phyloP scores from a whole-genome alignment of 805 yeast species.

The Metschnikowia gelsemii region DNA sequence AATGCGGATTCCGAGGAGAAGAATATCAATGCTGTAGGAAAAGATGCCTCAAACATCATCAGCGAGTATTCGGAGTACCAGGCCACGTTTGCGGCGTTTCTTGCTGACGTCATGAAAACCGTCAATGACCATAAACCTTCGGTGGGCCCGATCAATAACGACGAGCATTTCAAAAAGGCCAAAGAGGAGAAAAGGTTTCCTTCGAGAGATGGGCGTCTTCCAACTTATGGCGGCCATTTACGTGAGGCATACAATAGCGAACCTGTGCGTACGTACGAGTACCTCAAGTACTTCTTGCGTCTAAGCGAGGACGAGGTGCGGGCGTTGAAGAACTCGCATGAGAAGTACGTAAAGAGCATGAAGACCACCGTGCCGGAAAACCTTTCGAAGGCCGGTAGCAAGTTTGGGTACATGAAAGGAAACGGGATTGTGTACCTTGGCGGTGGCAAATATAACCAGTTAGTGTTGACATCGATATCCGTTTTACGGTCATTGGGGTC shows the following conservation, averaged over 20 bases:
- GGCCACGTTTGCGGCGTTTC: conserved; percentile 21
- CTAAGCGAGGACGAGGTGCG: conserved; percentile 22
- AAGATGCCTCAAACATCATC: background rate
- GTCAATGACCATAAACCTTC: conserved; percentile 26
- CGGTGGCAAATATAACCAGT: conserved; percentile 36
- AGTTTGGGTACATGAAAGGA: conserved; percentile 31
- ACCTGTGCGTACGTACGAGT: conserved; percentile 29
- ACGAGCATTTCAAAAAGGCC: conserved; percentile 27
- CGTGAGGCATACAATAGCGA: conserved; percentile 33
- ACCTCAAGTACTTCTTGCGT: conserved; percentile 25
- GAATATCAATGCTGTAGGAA: background rate
- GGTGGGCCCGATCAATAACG: conserved; percentile 24
- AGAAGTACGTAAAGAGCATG: conserved; percentile 23
- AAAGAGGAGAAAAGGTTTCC: conserved; percentile 20
- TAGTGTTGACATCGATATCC: conserved; percentile 35
- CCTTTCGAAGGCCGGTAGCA: conserved; percentile 21
- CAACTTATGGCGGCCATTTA: conserved; percentile 36
- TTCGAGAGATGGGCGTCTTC: conserved; percentile 27
- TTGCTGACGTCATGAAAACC: conserved; percentile 20
- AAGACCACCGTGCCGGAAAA: conserved; percentile 25
- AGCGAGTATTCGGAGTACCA: conserved; percentile 16
- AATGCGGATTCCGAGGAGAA: background rate
- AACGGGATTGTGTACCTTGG: conserved; percentile 43
- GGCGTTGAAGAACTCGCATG: conserved; percentile 25
- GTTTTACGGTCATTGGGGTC: conserved; percentile 35